Percentiles rank a stretch among this genome's conserved stretches.
phyloP scores from a whole-genome alignment of 2,329 filamentous ascomycete genomes.

The Alternaria conjuncta region DNA sequence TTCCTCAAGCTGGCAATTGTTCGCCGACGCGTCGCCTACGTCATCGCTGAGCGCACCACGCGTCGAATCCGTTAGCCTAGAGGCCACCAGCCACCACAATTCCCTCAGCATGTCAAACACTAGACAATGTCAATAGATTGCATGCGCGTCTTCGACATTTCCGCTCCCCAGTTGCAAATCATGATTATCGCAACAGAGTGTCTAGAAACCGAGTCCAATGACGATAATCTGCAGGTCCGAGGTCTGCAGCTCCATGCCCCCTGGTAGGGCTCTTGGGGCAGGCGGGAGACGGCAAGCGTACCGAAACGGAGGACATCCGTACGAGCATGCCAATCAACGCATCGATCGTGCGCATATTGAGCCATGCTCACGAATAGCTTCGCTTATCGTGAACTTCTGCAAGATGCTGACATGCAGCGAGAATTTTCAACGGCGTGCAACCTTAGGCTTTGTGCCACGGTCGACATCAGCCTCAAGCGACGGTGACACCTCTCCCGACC shows the following conservation, averaged over 20 bases:
- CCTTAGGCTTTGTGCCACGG: neutral
- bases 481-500: neutral
- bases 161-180: accelerated
- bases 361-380: neutral
- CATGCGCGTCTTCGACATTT: neutral
- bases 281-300: neutral
- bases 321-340: neutral
- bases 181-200: neutral
- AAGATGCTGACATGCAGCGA: neutral
- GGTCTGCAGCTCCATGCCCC: neutral
- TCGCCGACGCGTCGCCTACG: neutral
- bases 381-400: neutral
- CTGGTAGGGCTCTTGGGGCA: neutral
- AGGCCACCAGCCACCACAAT: neutral
- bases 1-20: neutral
- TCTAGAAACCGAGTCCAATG: neutral
- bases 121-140: neutral
- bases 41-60: neutral
- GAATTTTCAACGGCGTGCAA: neutral
- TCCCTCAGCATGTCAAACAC: neutral
- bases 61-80: neutral
- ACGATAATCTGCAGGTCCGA: neutral
- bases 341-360: neutral
- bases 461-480: neutral
- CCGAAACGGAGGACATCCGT: neutral